phyloP scores from a whole-genome alignment of 2,329 filamentous ascomycete genomes.

The Neofusicoccum sp. region DNA sequence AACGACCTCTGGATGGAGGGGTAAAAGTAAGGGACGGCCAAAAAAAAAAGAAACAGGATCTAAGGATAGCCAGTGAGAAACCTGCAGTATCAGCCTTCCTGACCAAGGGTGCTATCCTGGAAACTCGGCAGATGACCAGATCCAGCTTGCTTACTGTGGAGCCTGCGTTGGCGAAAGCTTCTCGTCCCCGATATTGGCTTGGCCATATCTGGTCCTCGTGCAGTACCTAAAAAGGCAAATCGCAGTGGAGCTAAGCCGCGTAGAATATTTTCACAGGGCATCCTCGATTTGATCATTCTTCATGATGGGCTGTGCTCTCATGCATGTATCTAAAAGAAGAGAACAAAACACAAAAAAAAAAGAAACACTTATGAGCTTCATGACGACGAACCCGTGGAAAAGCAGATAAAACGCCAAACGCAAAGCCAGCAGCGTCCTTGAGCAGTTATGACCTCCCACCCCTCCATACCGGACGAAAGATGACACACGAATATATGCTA shows the following conservation, averaged over 20 bases:
- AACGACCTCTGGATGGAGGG: too few relatives aligned
- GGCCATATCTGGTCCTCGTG: neutral
- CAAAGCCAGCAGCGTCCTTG: neutral
- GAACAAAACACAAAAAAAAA: neutral
- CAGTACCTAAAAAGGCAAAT: neutral
- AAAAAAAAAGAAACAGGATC: too few relatives aligned
- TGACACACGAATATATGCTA: constrained; percentile 5
- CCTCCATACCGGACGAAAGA: constrained; percentile 6
- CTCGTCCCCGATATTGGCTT: neutral
- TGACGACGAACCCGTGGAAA: neutral
- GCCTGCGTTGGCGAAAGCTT: neutral
- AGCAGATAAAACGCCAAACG: constrained; percentile 4
- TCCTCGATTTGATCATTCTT: neutral
- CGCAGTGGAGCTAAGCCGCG: neutral
- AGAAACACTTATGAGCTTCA: neutral
- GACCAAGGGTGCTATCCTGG: too few relatives aligned
- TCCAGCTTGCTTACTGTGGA: neutral
- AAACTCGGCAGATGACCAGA: constrained; percentile 1
- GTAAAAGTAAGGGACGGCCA: too few relatives aligned
- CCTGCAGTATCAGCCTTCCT: too few relatives aligned
- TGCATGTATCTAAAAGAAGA: neutral
- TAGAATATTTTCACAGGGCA: neutral
- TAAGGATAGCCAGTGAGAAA: too few relatives aligned
- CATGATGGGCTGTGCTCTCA: constrained; percentile 1
- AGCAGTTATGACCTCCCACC: constrained; percentile 2